Evolutionary conservation across 257 asterid genomes (phyloP).

Genomic region (Linaria vulgaris): DNA sequence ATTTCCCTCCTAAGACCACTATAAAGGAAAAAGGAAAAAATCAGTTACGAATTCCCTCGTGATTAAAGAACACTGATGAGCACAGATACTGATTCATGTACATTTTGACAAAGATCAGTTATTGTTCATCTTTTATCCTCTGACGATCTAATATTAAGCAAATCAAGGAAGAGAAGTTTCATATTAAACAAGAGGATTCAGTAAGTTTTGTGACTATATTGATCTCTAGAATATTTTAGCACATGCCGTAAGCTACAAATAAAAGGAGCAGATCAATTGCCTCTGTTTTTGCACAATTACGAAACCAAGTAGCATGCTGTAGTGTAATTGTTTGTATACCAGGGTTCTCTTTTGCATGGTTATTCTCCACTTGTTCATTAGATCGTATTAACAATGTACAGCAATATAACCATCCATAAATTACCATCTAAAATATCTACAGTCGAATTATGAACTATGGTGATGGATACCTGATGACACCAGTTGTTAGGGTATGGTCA

Average conservation of each 20-base stretch:
- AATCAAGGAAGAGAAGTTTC: background rate
- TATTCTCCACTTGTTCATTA: constrained; percentile 13
- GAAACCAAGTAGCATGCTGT: background rate
- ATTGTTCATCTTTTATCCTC: constrained; percentile 16
- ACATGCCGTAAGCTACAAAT: too few species aligned
- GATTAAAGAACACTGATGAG: constrained; percentile 8
- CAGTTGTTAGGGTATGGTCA: constrained; percentile 98
- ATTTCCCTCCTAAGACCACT: constrained; percentile 98
- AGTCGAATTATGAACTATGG: constrained; percentile 23
- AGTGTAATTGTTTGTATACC: background rate
- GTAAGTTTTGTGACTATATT: background rate
- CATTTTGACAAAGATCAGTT: background rate
- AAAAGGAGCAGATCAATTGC: too few species aligned
- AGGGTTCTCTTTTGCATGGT: constrained; percentile 3
- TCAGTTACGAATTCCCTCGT: constrained; percentile 10
- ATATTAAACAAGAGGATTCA: background rate
- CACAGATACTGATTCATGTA: background rate
- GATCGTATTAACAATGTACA: constrained; percentile 8
- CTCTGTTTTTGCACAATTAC: too few species aligned
- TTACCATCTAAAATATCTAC: background rate
- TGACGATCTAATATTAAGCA: background rate
- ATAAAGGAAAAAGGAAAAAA: constrained; percentile 15
- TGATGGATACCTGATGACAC: constrained; percentile 86
- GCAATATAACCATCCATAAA: constrained; percentile 3
- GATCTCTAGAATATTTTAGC: background rate